A percentile compares a stretch with the other conserved stretches of the same genome.
Conservation (phyloP, 345 rosid genomes). For the Fremontodendron californicum region DNA sequence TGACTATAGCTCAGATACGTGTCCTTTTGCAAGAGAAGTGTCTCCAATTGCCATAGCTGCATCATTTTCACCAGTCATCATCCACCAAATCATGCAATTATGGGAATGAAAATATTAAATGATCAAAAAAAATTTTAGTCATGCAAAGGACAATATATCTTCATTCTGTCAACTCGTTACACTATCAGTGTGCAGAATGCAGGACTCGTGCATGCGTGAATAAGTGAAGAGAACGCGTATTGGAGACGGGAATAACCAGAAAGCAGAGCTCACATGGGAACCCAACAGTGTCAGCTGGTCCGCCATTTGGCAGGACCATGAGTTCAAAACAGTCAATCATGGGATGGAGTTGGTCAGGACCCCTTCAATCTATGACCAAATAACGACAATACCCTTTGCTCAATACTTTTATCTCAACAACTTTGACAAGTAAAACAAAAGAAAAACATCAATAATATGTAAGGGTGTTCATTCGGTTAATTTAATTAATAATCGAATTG, state of each 20-base stretch:
- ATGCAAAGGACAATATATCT: constrained; percentile 14
- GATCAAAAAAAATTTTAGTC: neutral
- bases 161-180: constrained; percentile 23
- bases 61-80: constrained; percentile 13
- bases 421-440: neutral
- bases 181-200: constrained; percentile 1
- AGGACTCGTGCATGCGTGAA: constrained; percentile 9
- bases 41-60: constrained; percentile 99
- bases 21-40: constrained; percentile 90
- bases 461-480: no score
- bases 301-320: constrained; percentile 15
- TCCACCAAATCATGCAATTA: constrained; percentile 7
- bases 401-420: neutral
- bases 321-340: constrained; percentile 17
- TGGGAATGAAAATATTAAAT: neutral
- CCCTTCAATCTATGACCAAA: neutral
- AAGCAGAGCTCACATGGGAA: constrained; percentile 30
- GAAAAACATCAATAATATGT: neutral
- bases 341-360: constrained; percentile 3
- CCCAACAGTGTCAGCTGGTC: constrained; percentile 19
- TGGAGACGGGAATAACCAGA: constrained; percentile 5
- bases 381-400: neutral
- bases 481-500: no score
- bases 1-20: constrained; percentile 93
- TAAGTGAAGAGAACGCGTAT: constrained; percentile 18